phyloP scores from a whole-genome alignment of 176 grass and related monocot genomes.

The Carex scoparia region DNA sequence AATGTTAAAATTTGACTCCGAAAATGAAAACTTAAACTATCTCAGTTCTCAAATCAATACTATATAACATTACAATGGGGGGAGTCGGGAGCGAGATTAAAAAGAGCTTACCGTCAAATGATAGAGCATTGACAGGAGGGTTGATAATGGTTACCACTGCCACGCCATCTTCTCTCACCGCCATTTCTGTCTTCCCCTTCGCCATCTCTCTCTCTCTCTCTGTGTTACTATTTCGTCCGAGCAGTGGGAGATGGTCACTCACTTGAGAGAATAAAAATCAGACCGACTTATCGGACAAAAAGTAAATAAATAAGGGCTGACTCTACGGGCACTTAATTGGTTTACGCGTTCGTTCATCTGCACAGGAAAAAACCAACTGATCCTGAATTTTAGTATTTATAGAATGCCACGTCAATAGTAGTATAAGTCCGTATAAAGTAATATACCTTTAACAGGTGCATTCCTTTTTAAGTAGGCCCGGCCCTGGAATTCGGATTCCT shows the following conservation, averaged over 20 bases:
- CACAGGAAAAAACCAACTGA: too few species aligned
- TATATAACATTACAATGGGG: not conserved
- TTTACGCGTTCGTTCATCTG: too few species aligned
- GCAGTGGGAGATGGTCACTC: not conserved
- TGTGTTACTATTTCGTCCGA: not conserved
- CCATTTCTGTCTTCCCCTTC: constrained; percentile 61
- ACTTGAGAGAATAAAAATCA: not conserved
- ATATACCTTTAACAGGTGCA: too few species aligned
- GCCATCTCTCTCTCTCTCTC: not conserved
- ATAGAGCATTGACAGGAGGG: constrained; percentile 81
- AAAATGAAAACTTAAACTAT: too few species aligned
- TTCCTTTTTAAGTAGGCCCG: too few species aligned
- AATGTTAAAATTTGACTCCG: too few species aligned
- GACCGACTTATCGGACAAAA: not conserved
- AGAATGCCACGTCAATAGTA: too few species aligned
- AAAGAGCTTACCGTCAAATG: constrained; percentile 40
- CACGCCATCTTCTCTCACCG: constrained; percentile 63
- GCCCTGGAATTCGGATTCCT: too few species aligned
- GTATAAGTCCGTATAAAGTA: too few species aligned
- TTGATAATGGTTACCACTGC: constrained; percentile 77
- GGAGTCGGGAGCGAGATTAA: not conserved
- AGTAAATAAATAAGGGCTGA: not conserved
- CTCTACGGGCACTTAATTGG: too few species aligned
- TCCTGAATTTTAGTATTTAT: too few species aligned
- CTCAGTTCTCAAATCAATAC: too few species aligned